Conservation (phyloP, 371 early-diverging fungal genomes). For the Mortierella sp. region DNA sequence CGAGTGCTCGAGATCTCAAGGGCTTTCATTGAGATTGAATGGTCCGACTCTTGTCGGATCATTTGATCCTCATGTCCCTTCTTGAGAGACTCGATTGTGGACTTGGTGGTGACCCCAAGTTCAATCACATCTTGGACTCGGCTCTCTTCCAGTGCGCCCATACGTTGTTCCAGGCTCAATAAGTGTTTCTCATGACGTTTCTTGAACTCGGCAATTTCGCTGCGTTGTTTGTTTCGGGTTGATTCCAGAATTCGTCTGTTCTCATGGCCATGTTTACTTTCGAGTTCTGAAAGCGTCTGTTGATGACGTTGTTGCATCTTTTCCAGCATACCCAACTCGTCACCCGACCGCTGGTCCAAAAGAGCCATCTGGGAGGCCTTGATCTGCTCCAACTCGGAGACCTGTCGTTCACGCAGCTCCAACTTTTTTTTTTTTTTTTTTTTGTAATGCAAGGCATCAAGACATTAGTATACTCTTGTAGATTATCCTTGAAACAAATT, state of each 20-base stretch:
- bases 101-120: conserved; percentile 2
- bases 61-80: not conserved
- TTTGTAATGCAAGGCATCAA: too few species aligned
- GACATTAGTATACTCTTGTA: not conserved
- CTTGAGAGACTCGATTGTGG: conserved; percentile 6
- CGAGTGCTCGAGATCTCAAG: too few species aligned
- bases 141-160: too few species aligned
- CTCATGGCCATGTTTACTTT: conserved; percentile 17
- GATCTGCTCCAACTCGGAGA: conserved; percentile 36
- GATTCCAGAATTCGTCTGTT: conserved; percentile 13
- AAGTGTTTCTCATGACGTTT: too few species aligned
- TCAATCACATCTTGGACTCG: too few species aligned
- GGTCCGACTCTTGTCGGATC: too few species aligned
- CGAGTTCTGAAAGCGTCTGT: conserved; percentile 20
- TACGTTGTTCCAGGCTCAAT: too few species aligned
- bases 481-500: too few species aligned
- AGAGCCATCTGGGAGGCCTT: conserved; percentile 30
- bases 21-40: too few species aligned
- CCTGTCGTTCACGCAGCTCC: conserved; percentile 35
- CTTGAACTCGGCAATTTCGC: conserved; percentile 5
- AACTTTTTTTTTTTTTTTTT: too few species aligned
- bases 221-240: conserved; percentile 28
- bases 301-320: conserved; percentile 29
- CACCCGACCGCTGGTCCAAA: conserved; percentile 15
- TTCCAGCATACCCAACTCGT: conserved; percentile 15